A percentile compares a stretch with the other conserved stretches of the same genome.
Conservation (phyloP, 83 land plant genomes). For the Picea mariana region DNA sequence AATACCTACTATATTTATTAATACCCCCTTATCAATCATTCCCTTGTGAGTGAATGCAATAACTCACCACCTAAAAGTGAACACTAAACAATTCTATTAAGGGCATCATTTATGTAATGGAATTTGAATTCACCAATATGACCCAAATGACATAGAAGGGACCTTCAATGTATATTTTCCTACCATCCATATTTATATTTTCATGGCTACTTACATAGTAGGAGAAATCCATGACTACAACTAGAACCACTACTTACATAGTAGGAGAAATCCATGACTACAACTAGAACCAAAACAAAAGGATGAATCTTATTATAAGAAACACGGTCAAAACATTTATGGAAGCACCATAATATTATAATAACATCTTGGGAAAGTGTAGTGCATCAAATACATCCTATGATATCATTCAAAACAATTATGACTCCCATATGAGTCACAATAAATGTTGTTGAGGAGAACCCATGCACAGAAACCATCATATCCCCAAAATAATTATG, state of each 20-base stretch:
- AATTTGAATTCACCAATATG: conserved; percentile 71
- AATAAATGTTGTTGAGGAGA: too few species aligned
- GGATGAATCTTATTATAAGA: conserved; percentile 36
- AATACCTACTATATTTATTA: conserved; percentile 53
- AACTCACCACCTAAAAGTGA: conserved; percentile 62
- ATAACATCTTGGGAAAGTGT: conserved; percentile 71
- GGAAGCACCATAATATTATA: conserved; percentile 87
- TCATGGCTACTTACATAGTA: conserved; percentile 23
- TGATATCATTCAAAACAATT: too few species aligned
- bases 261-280: conserved; percentile 31
- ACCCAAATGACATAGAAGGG: conserved; percentile 91
- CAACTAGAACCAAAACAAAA: conserved; percentile 10
- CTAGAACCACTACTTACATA: neutral
- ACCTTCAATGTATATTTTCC: conserved; percentile 75
- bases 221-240: conserved; percentile 30
- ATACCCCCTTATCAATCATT: conserved; percentile 74
- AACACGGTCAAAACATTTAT: conserved; percentile 30
- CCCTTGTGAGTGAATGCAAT: conserved; percentile 81
- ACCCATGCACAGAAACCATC: too few species aligned
- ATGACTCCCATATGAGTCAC: too few species aligned
- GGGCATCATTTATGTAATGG: conserved; percentile 76
- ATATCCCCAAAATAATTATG: too few species aligned
- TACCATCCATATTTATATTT: conserved; percentile 35
- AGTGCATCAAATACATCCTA: too few species aligned
- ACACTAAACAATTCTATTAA: conserved; percentile 78